phyloP scores from a whole-genome alignment of 2,329 filamentous ascomycete species.

The Nigrograna mackinnonii region DNA sequence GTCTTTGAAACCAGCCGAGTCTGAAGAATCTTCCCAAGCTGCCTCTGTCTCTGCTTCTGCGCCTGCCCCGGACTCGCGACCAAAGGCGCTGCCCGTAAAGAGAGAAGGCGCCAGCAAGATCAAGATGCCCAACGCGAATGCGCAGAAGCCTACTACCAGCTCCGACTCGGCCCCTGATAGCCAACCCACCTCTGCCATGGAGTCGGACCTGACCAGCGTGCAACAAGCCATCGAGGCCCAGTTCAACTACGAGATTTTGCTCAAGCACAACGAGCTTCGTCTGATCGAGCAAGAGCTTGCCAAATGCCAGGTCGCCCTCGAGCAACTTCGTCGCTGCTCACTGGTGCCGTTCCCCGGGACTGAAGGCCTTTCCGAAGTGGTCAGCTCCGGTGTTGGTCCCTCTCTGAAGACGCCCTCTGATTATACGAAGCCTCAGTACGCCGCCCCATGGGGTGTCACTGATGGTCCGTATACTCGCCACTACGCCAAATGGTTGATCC shows the following conservation, averaged over 20 bases:
- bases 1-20: constrained; percentile 14
- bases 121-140: constrained; percentile 26
- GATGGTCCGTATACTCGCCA: constrained; percentile 94
- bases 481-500: constrained; percentile 93
- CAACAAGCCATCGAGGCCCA: constrained; percentile 80
- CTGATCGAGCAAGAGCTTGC: constrained; percentile 95
- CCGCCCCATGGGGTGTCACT: constrained; percentile 85
- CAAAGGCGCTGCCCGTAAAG: constrained; percentile 29
- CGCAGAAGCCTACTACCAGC: constrained; percentile 24
- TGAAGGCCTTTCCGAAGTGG: constrained; percentile 66
- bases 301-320: constrained; percentile 90
- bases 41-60: constrained; percentile 24
- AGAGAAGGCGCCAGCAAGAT: constrained; percentile 35
- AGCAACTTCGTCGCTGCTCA: constrained; percentile 90
- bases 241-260: constrained; percentile 85
- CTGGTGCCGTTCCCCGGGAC: constrained; percentile 86
- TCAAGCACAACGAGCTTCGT: constrained; percentile 93
- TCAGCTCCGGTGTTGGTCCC: constrained; percentile 75
- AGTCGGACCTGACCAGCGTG: constrained; percentile 51
- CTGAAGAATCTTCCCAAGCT: constrained; percentile 15
- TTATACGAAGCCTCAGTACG: constrained; percentile 72
- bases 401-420: constrained; percentile 66
- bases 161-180: constrained; percentile 21
- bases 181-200: constrained; percentile 26
- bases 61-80: constrained; percentile 25